These are phyloP conservation scores for Erigeron canadensis DNA, from an alignment of 129 eudicot species.

Conservation along the genomic window DNA sequence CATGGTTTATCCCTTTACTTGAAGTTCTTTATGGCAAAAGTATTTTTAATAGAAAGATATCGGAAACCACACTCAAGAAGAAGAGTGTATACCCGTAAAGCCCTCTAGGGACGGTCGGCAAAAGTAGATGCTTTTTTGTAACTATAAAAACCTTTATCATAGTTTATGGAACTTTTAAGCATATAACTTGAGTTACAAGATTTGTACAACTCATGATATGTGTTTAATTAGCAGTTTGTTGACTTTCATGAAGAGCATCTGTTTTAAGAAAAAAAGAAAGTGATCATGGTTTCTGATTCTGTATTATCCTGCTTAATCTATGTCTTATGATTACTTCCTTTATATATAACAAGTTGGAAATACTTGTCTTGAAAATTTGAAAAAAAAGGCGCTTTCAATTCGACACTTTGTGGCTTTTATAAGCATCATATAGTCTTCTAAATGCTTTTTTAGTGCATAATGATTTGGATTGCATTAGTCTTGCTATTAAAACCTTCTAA, in stretches of 20 bases:
- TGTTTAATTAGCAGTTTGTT: background rate
- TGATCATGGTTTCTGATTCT: conserved; percentile 2
- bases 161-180: background rate
- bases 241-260: conserved; percentile 10
- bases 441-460: conserved; percentile 35
- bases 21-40: conserved; percentile 14
- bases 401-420: conserved; percentile 30
- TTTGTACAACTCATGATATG: conserved; percentile 19
- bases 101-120: conserved; percentile 20
- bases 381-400: conserved; percentile 8
- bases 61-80: conserved; percentile 17
- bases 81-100: conserved; percentile 6
- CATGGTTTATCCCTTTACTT: background rate
- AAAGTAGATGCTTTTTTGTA: conserved; percentile 15
- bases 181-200: conserved; percentile 28
- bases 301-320: conserved; percentile 9
- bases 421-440: conserved; percentile 27
- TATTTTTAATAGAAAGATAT: background rate
- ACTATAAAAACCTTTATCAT: background rate
- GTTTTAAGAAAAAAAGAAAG: conserved; percentile 12
- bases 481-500: conserved; percentile 13
- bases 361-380: conserved; percentile 22
- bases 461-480: conserved; percentile 35
- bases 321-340: conserved; percentile 21
- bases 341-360: conserved; percentile 24